phyloP scores from a whole-genome alignment of 257 asterid genomes.

The Solanum tacnaense region DNA sequence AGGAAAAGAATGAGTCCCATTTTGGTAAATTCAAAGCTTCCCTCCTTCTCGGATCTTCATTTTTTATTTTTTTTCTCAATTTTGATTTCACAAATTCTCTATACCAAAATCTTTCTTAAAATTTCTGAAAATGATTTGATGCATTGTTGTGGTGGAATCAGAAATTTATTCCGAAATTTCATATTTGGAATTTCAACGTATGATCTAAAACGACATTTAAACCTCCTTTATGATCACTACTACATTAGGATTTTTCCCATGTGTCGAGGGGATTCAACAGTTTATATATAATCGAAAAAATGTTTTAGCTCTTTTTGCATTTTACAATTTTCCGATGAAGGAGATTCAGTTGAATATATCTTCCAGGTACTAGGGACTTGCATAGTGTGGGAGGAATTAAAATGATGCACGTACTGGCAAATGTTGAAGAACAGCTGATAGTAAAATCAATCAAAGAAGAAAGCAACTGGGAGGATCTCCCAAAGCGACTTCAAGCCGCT shows the following conservation, averaged over 20 bases:
- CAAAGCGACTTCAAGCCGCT: slow-evolving; percentile 87
- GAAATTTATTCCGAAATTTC: neutral
- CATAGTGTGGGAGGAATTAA: neutral
- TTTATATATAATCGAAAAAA: neutral
- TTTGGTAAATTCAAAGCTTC: neutral
- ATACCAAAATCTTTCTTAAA: neutral
- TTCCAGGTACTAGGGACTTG: neutral
- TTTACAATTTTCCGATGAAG: neutral
- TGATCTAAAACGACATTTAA: neutral
- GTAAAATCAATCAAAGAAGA: slow-evolving; percentile 71
- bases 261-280: neutral
- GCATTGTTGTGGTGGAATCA: neutral
- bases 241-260: neutral
- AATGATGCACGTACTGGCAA: slow-evolving; percentile 72
- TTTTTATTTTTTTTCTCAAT: neutral
- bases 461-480: slow-evolving; percentile 74
- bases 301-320: neutral
- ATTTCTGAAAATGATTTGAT: neutral
- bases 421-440: slow-evolving; percentile 82
- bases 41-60: neutral
- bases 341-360: neutral
- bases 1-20: neutral
- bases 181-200: neutral
- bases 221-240: neutral
- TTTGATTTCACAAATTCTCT: neutral